Evolutionary conservation across 345 rosid genomes (phyloP).

Genomic region (Syzygium jambos): DNA sequence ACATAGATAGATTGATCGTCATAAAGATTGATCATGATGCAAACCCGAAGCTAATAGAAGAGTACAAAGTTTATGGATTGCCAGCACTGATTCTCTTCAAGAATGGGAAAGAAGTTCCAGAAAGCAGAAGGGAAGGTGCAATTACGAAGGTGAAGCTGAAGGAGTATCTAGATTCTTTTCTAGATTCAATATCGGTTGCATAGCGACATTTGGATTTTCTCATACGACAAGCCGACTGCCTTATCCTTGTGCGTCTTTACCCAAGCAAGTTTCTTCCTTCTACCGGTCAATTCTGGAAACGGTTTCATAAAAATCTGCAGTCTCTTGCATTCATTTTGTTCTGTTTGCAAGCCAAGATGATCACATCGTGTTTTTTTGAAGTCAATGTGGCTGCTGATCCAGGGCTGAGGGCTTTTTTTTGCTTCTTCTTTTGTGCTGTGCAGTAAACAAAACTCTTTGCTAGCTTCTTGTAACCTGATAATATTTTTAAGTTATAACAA

Average conservation of each 20-base stretch:
- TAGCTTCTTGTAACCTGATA: background rate
- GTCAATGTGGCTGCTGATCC: background rate
- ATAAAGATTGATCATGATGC: constrained; percentile 80
- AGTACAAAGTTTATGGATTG: constrained; percentile 74
- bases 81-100: constrained; percentile 71
- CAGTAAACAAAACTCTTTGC: background rate
- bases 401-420: background rate
- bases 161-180: constrained; percentile 49
- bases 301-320: background rate
- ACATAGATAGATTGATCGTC: constrained; percentile 48
- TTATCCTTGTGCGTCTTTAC: background rate
- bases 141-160: constrained; percentile 72
- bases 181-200: constrained; percentile 42
- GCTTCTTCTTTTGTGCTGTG: background rate
- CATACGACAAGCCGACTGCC: background rate
- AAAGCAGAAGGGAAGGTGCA: constrained; percentile 86
- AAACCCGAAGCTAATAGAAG: constrained; percentile 52
- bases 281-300: background rate
- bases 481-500: background rate
- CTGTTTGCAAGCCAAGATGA: background rate
- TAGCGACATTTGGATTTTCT: constrained; percentile 5
- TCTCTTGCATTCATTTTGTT: background rate
- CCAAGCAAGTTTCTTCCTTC: background rate
- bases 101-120: constrained; percentile 61
- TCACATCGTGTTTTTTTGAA: background rate